Base-by-base conservation (phyloP, 306 rosid genomes). In the Vigna nakashimae region DNA sequence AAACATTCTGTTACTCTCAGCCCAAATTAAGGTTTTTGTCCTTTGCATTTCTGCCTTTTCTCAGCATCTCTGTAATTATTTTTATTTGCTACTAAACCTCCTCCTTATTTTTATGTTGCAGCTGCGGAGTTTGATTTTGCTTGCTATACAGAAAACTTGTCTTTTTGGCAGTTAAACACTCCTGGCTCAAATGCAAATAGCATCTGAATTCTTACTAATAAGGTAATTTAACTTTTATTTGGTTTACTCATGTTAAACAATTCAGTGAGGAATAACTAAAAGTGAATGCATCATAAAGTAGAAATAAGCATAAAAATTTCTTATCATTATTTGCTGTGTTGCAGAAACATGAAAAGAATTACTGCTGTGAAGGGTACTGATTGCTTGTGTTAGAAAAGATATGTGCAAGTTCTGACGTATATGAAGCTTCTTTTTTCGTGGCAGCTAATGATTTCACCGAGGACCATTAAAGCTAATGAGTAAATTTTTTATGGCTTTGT, bases 1-100 rank as follows among this genome's bases (percentile, higher is more conserved):
- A 64, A 87, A 89, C 90, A 79, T 78, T 78, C 86, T 76, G 49
- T 74, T 84, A 73, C 76, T 75, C 87, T 68, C 76, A 52, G 63
- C 79, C 86, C 84, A 43, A 84, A 85, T 82, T 85, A 79, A 81
- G 97, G 91, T 45, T 45, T 9, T 90, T 80, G 83, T 76, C 66
- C 76, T 53, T 82, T 87, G 60, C 52, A 74, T 85, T 78, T 88
- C 85, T 76, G 84, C 76, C 66, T 64, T 81, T 81, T 77, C 80
- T 75, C 65, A 45, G 46, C 80, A 74, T 84, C 73, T 73, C 78
- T 55, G 26, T 71, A 55, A 76, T 80, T 48, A 7, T 55, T 76
- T 66, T 73, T 71, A 76, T 51, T 65, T 75, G 28, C 28, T 71
- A 55, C 58, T 71, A 79, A 77, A 75, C 74, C 59, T 79, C 63